Evolutionary conservation across 2,329 filamentous ascomycete species (phyloP).

Genomic region (Septoria linicola): DNA sequence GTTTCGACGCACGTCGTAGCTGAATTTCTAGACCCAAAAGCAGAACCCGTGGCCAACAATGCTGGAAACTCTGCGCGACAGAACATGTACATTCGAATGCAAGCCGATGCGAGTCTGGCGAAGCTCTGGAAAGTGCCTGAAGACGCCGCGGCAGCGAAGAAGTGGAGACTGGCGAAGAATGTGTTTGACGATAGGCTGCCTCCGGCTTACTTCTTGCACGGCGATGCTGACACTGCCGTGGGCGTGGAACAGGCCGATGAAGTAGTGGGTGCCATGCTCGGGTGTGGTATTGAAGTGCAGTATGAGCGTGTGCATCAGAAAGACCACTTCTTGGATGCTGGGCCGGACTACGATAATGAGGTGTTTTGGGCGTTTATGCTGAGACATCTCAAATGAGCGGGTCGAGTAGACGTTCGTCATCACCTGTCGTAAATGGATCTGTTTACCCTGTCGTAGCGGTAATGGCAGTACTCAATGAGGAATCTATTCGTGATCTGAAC

Average conservation of each 20-base stretch:
- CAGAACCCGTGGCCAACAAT: conserved; percentile 29
- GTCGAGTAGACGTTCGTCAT: no score
- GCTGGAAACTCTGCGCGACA: conserved; percentile 17
- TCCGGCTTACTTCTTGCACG: conserved; percentile 35
- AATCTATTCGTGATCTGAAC: no score
- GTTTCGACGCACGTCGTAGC: conserved; percentile 22
- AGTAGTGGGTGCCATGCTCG: conserved; percentile 33
- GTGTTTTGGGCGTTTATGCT: conserved; percentile 33
- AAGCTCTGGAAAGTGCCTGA: conserved; percentile 27
- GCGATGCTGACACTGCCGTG: conserved; percentile 31
- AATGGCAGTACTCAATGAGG: no score
- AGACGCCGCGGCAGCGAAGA: conserved; percentile 23
- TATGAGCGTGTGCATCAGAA: conserved; percentile 32
- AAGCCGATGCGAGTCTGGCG: conserved; percentile 32
- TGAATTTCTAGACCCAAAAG: conserved; percentile 28
- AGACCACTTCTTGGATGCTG: conserved; percentile 33
- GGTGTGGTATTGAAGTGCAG: conserved; percentile 28
- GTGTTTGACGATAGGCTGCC: conserved; percentile 27
- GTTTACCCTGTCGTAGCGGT: no score
- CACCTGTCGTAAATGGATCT: no score
- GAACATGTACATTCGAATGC: conserved; percentile 34
- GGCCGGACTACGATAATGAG: conserved; percentile 29
- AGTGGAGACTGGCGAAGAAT: conserved; percentile 31
- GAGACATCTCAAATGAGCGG: conserved; percentile 27
- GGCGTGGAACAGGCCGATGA: conserved; percentile 36